A percentile compares a stretch with the other conserved stretches of the same genome.
These are phyloP conservation scores for Bruguiera gymnorhiza DNA, from an alignment of 345 rosid species.

Conservation along the genomic window DNA sequence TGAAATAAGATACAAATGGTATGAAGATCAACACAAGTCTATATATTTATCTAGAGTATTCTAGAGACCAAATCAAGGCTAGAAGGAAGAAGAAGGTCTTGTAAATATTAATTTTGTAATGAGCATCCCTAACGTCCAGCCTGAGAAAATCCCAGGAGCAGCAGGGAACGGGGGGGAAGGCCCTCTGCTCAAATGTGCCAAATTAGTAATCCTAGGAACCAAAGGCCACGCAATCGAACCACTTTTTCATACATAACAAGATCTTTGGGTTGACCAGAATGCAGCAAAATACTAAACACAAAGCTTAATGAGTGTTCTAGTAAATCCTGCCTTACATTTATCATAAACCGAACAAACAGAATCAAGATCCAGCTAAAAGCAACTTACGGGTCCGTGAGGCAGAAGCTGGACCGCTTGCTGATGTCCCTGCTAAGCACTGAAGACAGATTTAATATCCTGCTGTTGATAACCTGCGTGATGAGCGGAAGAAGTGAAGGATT, in stretches of 20 bases:
- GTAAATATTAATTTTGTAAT: too few species aligned
- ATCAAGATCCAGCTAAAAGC: neutral
- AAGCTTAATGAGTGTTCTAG: too few species aligned
- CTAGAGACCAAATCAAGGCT: neutral
- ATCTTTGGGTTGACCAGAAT: neutral
- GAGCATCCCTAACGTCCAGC: too few species aligned
- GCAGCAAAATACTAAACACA: neutral
- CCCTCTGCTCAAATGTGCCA: too few species aligned
- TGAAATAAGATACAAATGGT: conserved; percentile 33
- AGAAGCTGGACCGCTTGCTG: conserved; percentile 50
- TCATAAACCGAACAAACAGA: neutral
- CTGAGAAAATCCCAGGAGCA: too few species aligned
- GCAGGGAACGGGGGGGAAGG: too few species aligned
- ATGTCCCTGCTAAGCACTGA: conserved; percentile 43
- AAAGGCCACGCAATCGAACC: neutral
- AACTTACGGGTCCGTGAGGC: conserved; percentile 73
- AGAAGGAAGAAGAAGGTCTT: neutral
- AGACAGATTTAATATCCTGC: conserved; percentile 57
- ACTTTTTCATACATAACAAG: too few species aligned
- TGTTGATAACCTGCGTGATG: conserved; percentile 40
- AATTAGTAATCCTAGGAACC: neutral
- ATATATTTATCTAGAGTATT: neutral
- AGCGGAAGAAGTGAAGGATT: conserved; percentile 57
- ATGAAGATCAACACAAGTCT: neutral
- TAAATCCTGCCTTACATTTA: too few species aligned